Conservation (phyloP, 2,329 filamentous ascomycete genomes). For the Aspergillus brunneoviolaceus region DNA sequence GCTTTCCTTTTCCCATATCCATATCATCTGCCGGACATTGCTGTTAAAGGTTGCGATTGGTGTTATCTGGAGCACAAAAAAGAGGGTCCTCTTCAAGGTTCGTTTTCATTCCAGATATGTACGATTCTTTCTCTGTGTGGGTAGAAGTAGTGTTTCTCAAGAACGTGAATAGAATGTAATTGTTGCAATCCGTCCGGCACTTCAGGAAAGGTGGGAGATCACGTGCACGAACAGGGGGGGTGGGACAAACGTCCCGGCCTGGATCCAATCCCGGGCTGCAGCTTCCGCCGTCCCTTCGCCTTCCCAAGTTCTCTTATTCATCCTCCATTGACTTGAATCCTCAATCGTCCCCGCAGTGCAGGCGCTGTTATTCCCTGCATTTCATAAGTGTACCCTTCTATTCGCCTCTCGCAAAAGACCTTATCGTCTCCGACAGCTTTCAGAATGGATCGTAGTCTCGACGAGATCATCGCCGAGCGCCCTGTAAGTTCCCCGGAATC, state of each 20-base stretch:
- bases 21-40: constrained; percentile 11
- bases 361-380: neutral
- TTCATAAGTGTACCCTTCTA: neutral
- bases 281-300: constrained; percentile 5
- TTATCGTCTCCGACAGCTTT: constrained; percentile 3
- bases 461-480: constrained; percentile 63
- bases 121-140: neutral
- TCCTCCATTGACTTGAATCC: constrained; percentile 8
- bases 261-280: neutral
- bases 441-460: constrained; percentile 63
- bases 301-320: neutral
- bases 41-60: constrained; percentile 19
- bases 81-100: constrained; percentile 13
- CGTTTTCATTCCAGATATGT: constrained; percentile 4
- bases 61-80: constrained; percentile 26
- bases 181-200: neutral
- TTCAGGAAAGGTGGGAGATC: neutral
- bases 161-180: neutral
- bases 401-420: neutral
- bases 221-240: neutral
- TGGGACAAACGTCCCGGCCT: neutral
- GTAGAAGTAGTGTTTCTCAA: neutral
- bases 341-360: neutral
- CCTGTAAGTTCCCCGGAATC: constrained; percentile 47
- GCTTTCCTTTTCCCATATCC: constrained; percentile 12